Percentiles rank a stretch among this genome's conserved stretches.
Conservation (phyloP, 108 stramenopile genomes). For the Nitzschia sp. region DNA sequence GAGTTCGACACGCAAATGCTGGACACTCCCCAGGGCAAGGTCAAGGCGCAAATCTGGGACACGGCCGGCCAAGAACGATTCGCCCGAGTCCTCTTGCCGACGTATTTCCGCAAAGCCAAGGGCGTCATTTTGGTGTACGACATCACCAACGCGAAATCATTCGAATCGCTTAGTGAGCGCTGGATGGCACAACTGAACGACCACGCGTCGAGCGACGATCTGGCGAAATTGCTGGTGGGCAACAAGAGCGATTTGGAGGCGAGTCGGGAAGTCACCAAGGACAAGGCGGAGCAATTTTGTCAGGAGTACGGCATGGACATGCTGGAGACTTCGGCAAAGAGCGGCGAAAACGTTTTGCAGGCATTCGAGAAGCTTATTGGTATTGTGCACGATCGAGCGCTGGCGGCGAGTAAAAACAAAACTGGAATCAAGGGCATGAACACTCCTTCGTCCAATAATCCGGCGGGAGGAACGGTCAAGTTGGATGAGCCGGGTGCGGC, state of each 20-base stretch:
- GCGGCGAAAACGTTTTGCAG: slow-evolving; percentile 76
- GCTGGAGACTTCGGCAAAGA: slow-evolving; percentile 81
- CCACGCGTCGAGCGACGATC: slow-evolving; percentile 78
- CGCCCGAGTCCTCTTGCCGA: slow-evolving; percentile 85
- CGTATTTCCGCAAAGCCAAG: slow-evolving; percentile 93
- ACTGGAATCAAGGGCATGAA: slow-evolving; percentile 62
- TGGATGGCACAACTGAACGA: slow-evolving; percentile 91
- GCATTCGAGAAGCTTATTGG: slow-evolving; percentile 88
- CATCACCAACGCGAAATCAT: slow-evolving; percentile 81
- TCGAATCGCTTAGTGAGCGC: slow-evolving; percentile 74
- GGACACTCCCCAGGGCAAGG: slow-evolving; percentile 87
- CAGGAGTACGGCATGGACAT: slow-evolving; percentile 87
- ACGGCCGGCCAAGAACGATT: slow-evolving; percentile 94
- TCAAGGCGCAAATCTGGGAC: slow-evolving; percentile 95
- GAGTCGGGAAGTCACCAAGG: slow-evolving; percentile 68
- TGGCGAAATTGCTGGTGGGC: slow-evolving; percentile 86
- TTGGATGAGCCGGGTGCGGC: slow-evolving; percentile 37
- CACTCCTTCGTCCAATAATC: slow-evolving; percentile 7
- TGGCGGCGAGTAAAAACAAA: slow-evolving; percentile 53
- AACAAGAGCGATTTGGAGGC: slow-evolving; percentile 88
- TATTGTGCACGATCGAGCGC: slow-evolving; percentile 81
- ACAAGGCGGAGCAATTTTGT: slow-evolving; percentile 82
- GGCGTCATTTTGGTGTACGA: slow-evolving; percentile 92
- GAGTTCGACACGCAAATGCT: slow-evolving; percentile 95
- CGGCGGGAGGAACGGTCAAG: slow-evolving; percentile 35